Conservation (phyloP, 805 yeast species). For the Scheffersomyces spartinae region DNA sequence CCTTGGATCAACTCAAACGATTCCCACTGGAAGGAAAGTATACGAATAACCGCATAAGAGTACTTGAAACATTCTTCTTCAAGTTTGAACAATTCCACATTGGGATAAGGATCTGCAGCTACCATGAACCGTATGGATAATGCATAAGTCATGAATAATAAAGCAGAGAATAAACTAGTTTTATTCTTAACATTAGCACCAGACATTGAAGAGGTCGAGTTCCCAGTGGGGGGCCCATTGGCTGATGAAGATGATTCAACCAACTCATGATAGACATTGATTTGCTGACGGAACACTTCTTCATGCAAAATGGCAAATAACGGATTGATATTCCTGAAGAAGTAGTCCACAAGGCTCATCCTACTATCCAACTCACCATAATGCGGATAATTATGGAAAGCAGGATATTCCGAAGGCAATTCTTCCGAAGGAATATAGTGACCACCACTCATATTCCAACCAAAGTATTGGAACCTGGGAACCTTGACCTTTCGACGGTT, state of each 20-base stretch:
- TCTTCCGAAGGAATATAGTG: slow-evolving; percentile 29
- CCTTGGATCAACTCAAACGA: slow-evolving; percentile 38
- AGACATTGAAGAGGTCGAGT: not conserved
- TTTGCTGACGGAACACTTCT: slow-evolving; percentile 40
- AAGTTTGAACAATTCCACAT: slow-evolving; percentile 8
- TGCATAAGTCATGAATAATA: slow-evolving; percentile 37
- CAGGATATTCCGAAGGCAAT: slow-evolving; percentile 21
- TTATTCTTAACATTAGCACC: slow-evolving; percentile 7
- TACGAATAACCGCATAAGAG: slow-evolving; percentile 24
- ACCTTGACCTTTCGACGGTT: slow-evolving; percentile 21
- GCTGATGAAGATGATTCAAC: too few relatives aligned
- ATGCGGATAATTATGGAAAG: too few relatives aligned
- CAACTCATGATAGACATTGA: slow-evolving; percentile 16
- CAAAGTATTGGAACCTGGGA: slow-evolving; percentile 52
- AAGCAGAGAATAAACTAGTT: slow-evolving; percentile 40
- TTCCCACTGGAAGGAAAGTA: slow-evolving; percentile 39
- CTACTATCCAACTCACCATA: slow-evolving; percentile 3
- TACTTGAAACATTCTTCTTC: slow-evolving; percentile 34
- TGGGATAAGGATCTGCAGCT: slow-evolving; percentile 14
- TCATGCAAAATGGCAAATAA: slow-evolving; percentile 43
- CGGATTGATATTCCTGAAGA: slow-evolving; percentile 40
- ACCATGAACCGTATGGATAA: slow-evolving; percentile 42
- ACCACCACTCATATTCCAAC: slow-evolving; percentile 57
- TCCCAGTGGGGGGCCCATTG: not conserved
- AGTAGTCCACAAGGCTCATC: slow-evolving; percentile 32